Percentiles rank a stretch among this genome's conserved stretches.
Conservation (phyloP, 2,329 filamentous ascomycete genomes). For the Cladosporium sp. region DNA sequence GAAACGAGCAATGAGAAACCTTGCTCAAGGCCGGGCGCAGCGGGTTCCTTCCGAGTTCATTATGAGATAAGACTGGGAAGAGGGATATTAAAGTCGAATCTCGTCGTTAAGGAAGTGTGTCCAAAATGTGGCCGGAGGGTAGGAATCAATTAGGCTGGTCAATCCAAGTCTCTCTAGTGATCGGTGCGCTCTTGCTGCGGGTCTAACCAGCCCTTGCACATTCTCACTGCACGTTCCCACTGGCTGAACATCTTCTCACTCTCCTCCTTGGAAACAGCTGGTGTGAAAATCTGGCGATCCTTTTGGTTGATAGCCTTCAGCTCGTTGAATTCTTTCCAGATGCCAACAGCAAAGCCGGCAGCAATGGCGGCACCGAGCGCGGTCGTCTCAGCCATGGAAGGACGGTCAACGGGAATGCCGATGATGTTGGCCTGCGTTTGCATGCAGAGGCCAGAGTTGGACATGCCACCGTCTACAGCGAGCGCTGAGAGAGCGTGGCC, state of each 20-base stretch:
- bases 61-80: not conserved
- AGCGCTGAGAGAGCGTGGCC: constrained; percentile 67
- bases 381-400: constrained; percentile 82
- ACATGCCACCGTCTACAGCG: constrained; percentile 81
- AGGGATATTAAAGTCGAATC: not conserved
- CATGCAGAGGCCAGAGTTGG: constrained; percentile 82
- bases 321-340: constrained; percentile 71
- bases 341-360: constrained; percentile 70
- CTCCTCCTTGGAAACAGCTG: constrained; percentile 28
- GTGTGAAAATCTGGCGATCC: constrained; percentile 21
- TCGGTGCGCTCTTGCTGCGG: constrained; percentile 17
- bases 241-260: constrained; percentile 24
- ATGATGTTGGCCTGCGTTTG: constrained; percentile 85
- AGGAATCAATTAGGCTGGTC: no score
- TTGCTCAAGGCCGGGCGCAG: not conserved
- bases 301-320: constrained; percentile 45
- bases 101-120: not conserved
- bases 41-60: not conserved
- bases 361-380: constrained; percentile 80
- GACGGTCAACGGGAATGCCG: constrained; percentile 73
- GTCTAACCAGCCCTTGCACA: constrained; percentile 25
- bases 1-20: not conserved
- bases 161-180: no score
- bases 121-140: no score
- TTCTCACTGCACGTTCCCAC: constrained; percentile 24